These are phyloP conservation scores for Gomphus bonarii DNA, from an alignment of 1,284 basidiomycete species.

Conservation along the genomic window DNA sequence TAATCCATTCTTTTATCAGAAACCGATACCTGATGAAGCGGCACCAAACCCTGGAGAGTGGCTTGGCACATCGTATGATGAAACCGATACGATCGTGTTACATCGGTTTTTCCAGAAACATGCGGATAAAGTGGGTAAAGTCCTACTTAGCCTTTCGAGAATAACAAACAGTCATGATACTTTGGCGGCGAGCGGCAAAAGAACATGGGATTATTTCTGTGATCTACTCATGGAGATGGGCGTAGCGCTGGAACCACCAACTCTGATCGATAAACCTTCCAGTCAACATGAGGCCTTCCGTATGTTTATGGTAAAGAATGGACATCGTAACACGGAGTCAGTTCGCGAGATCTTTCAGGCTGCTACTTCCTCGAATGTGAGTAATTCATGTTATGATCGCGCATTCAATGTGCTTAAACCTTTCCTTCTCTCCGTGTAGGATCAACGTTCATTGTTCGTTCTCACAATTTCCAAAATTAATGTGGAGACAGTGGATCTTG, in stretches of 20 bases:
- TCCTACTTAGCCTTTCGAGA: conserved; percentile 64
- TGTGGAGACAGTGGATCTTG: conserved; percentile 78
- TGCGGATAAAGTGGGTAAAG: conserved; percentile 77
- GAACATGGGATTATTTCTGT: conserved; percentile 69
- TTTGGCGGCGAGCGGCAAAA: conserved; percentile 53
- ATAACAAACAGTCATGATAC: conserved; percentile 48
- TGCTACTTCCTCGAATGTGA: conserved; percentile 37
- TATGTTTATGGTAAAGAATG: conserved; percentile 62
- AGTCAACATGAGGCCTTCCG: conserved; percentile 49
- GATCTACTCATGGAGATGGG: conserved; percentile 70
- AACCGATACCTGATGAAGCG: conserved; percentile 1
- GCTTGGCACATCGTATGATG: conserved; percentile 65
- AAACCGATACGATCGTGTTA: conserved; percentile 71
- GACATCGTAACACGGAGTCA: conserved; percentile 47
- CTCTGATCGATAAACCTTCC: conserved; percentile 38
- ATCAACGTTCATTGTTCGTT: conserved; percentile 46
- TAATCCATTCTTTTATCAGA: conserved; percentile 24
- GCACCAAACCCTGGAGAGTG: conserved; percentile 40
- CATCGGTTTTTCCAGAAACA: conserved; percentile 79
- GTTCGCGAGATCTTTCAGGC: conserved; percentile 66
- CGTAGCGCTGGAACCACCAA: conserved; percentile 56
- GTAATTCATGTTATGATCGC: background rate
- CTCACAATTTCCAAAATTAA: conserved; percentile 60
- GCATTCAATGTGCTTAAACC: background rate
- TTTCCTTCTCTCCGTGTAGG: conserved; percentile 26